Evolutionary conservation across 2,329 filamentous ascomycete species (phyloP), one percentile per base, ranked within the genome.

Genomic region (Stachybotrys chlorohalonatus): DNA sequence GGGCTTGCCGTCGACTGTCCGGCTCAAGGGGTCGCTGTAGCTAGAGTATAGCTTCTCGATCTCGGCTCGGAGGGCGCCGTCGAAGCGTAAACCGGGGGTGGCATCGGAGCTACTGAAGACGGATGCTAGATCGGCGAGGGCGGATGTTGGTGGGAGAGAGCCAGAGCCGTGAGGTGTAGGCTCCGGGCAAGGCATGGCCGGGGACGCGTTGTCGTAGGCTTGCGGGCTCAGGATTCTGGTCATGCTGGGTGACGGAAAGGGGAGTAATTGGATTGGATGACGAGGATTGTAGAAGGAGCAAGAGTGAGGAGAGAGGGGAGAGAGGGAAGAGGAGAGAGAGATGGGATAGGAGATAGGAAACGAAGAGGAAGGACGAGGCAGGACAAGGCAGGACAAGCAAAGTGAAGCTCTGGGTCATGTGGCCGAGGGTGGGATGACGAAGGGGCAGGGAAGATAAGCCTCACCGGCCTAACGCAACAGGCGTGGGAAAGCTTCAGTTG

Each of bases 1-100:
- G 5, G 84, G 81, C 53, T 75, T 73, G 60, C 70, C 66, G 54
- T 73, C 67, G 58, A 66, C 65, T 49, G 72, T 62, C 53, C 66
- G 62, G 62, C 73, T 75, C 50, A 75, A 8, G 46, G 46, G n/a
- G 46, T 16, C 46, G 46, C n/a, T 42, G 9, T 42, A 9, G 36
- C 36, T 9, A 3, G 36, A 42, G 36, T 13, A 13, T 2, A 42
- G 36, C 36, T 42, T 13, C 13, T 42, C 36, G 36, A 42, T 42
- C 9, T 9, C 36, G 36, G 36, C 36, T 13, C 36, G 36, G 36
- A 42, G 24, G 24, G 24, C 13, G 36, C 36, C 13, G 8, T 42
- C 36, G 36, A 24, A 24, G 24, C 24, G 24, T 24, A 24, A 24
- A 24, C 24, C 24, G 24, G 24, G 24, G 24, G 24, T 4, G 24